phyloP scores from a whole-genome alignment of 306 rosid species.

The Cicer bijugum region DNA sequence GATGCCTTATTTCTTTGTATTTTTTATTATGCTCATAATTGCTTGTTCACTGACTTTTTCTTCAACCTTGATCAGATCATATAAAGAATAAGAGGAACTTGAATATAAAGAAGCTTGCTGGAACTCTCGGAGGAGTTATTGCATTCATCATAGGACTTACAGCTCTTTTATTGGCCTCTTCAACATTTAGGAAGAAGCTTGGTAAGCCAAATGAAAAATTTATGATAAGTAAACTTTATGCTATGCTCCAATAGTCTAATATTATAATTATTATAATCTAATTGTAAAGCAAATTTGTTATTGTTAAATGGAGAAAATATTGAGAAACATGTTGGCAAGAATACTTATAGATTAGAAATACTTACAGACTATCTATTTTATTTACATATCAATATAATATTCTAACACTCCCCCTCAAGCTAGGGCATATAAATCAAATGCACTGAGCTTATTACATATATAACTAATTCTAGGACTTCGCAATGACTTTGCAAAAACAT shows the following conservation, averaged over 20 bases:
- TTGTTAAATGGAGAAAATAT: no score
- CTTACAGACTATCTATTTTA: no score
- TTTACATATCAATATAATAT: no score
- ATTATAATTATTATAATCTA: no score
- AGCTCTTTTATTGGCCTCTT: not conserved
- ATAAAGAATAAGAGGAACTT: slow-evolving; percentile 4
- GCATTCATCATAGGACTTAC: slow-evolving; percentile 1
- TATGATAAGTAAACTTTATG: not conserved
- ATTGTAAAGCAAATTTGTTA: no score
- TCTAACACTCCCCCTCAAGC: no score
- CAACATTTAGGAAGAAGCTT: not conserved
- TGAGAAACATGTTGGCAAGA: no score
- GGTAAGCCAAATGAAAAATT: not conserved
- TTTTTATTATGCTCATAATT: not conserved
- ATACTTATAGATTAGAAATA: no score
- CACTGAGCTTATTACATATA: no score
- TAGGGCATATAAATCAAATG: no score
- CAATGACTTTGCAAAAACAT: no score
- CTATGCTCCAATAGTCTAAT: not conserved
- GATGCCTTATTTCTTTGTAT: not conserved
- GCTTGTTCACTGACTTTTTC: not conserved
- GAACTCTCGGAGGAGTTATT: not conserved
- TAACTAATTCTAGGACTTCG: no score
- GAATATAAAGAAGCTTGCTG: not conserved
- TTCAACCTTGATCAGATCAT: not conserved